Conservation (phyloP, 495 filamentous ascomycete species). For the Bathelium albidoporum region DNA sequence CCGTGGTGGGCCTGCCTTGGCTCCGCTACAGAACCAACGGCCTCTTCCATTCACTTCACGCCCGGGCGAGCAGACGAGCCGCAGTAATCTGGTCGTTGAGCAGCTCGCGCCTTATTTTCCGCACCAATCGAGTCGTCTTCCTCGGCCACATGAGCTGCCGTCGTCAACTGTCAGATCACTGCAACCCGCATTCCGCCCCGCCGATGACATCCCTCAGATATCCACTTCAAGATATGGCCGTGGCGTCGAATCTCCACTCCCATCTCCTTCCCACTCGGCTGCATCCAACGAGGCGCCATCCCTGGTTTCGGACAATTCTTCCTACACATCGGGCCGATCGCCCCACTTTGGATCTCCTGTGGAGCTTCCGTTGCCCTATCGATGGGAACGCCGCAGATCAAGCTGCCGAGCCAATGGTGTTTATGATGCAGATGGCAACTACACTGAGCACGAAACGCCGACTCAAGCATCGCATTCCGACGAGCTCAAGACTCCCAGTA, state of each 20-base stretch:
- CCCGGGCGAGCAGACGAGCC: not conserved
- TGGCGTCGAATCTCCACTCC: slow-evolving; percentile 41
- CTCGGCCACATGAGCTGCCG: not conserved
- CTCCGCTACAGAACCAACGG: slow-evolving; percentile 8
- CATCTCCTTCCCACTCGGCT: slow-evolving; percentile 56
- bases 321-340: slow-evolving; percentile 37
- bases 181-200: not conserved
- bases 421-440: not conserved
- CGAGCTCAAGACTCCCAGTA: not conserved
- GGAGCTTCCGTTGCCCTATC: slow-evolving; percentile 24
- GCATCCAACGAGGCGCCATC: slow-evolving; percentile 58
- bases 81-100: slow-evolving; percentile 3
- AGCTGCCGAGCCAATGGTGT: slow-evolving; percentile 2
- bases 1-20: not conserved
- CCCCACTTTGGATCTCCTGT: slow-evolving; percentile 24
- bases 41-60: slow-evolving; percentile 12
- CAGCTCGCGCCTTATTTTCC: slow-evolving; percentile 11
- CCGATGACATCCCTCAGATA: not conserved
- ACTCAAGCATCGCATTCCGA: not conserved
- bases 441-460: not conserved
- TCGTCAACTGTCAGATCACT: slow-evolving; percentile 5
- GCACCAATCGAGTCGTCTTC: slow-evolving; percentile 8
- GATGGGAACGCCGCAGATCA: not conserved
- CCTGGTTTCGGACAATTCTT: slow-evolving; percentile 60
- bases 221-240: not conserved